phyloP scores from a whole-genome alignment of 2,329 filamentous ascomycete species.

The Juglanconis juglandina region DNA sequence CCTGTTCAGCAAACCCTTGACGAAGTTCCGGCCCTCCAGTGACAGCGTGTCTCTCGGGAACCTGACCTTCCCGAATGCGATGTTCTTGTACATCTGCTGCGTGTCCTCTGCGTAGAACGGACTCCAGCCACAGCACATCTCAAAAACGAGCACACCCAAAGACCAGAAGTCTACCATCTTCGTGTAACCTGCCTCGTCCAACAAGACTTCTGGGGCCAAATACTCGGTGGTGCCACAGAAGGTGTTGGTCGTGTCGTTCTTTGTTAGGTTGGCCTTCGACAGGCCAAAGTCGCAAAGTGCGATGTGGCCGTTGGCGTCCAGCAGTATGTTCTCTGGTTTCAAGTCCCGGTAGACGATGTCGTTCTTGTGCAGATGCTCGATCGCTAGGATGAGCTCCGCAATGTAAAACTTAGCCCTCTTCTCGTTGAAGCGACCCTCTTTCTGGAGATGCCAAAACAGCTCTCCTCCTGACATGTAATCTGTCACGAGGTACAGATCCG shows the following conservation, averaged over 20 bases:
- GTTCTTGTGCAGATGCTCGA: conserved; percentile 92
- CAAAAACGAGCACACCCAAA: conserved; percentile 90
- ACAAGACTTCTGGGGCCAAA: conserved; percentile 86
- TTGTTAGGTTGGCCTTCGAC: conserved; percentile 94
- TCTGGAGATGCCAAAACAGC: conserved; percentile 97
- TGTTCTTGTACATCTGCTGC: conserved; percentile 99
- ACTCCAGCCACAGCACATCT: conserved; percentile 99
- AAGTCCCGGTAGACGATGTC: conserved; percentile 97
- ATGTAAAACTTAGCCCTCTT: conserved; percentile 97
- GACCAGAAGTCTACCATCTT: conserved; percentile 99
- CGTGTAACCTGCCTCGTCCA: conserved; percentile 96
- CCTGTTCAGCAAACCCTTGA: conserved; percentile 93
- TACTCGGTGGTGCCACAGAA: conserved; percentile 99
- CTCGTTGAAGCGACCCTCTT: conserved; percentile 93
- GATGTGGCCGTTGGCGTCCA: conserved; percentile 97
- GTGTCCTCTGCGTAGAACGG: conserved; percentile 99
- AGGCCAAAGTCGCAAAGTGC: conserved; percentile 96
- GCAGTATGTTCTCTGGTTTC: conserved; percentile 94
- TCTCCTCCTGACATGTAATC: conserved; percentile 99
- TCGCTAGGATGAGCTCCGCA: conserved; percentile 89
- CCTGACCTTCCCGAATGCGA: conserved; percentile 95
- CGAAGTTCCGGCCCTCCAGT: conserved; percentile 92
- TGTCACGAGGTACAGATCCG: conserved; percentile 95
- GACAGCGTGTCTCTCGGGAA: conserved; percentile 94
- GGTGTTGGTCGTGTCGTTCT: conserved; percentile 97